Conservation (phyloP, 2,329 filamentous ascomycete species). For the Domatiomyces catenatus region DNA sequence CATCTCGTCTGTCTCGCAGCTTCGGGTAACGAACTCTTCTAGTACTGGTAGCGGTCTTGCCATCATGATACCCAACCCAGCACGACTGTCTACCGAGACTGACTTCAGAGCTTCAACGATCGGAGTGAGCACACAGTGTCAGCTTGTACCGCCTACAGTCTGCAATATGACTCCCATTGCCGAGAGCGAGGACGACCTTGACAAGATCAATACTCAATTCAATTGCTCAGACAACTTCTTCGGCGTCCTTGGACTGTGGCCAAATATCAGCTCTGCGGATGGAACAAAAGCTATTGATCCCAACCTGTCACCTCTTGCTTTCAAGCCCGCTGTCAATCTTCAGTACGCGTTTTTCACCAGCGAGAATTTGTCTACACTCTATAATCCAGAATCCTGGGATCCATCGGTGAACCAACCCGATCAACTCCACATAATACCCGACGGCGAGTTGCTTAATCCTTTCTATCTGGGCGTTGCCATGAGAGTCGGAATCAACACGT, state of each 20-base stretch:
- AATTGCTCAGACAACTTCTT: conserved; percentile 15
- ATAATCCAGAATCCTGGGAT: conserved; percentile 9
- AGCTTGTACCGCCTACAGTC: conserved; percentile 5
- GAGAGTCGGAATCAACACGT: conserved; percentile 5
- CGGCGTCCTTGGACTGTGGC: conserved; percentile 11
- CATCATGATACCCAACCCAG: conserved; percentile 8
- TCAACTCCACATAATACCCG: background rate
- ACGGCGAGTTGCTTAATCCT: conserved; percentile 13
- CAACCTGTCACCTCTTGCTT: conserved; percentile 9
- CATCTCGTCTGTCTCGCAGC: conserved; percentile 8
- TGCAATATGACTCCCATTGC: conserved; percentile 9
- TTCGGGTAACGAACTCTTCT: conserved; percentile 4
- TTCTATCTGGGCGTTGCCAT: conserved; percentile 12
- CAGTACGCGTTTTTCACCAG: conserved; percentile 14
- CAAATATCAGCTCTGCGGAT: conserved; percentile 3
- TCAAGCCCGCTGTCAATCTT: conserved; percentile 9
- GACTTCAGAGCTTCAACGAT: conserved; percentile 12
- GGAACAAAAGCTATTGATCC: conserved; percentile 4
- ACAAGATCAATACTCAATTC: conserved; percentile 9
- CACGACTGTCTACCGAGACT: conserved; percentile 3
- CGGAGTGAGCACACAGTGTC: conserved; percentile 12
- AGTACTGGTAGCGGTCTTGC: conserved; percentile 4
- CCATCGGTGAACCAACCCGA: conserved; percentile 2
- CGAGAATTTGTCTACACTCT: conserved; percentile 6
- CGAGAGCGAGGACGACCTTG: background rate